Evolutionary conservation across 2,329 filamentous ascomycete species (phyloP), one percentile per base, ranked within the genome.

Genomic region (Exophiala lecanii-corni): DNA sequence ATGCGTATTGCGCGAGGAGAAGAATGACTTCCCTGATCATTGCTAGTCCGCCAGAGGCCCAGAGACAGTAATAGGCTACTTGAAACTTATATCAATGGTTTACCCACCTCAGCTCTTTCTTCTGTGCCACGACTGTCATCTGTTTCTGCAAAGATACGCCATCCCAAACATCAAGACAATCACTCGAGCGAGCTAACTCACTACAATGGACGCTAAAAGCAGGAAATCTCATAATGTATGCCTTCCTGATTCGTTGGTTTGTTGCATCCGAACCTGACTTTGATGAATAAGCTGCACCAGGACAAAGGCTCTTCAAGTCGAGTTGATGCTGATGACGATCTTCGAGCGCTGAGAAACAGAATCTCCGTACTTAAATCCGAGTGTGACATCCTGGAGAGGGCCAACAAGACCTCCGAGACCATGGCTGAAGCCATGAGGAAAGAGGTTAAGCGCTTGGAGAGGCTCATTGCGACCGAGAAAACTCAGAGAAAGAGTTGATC

Each of bases 391-490:
- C 16, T 35, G 18, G 33, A 35, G 33, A 35, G 18, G n/a, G 33
- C 33, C 33, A 35, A 35, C 16, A 17, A 18, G 18, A 35, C 33
- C 4, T 35, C 33, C 16, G 33, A 15, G 18, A 18, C 33, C 13
- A 17, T 35, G 6, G 33, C 33, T 19, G 33, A 35, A 9, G 18
- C 18, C 13, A 35, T 35, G 33, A 35, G 16, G 18, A 35, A 20
- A 20, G 33, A 35, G 19, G 33, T 35, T 17, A 35, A 35, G 33
- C 33, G 33, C 6, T 20, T 35, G 18, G 33, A 35, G 18, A 18
- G 23, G 13, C 30, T 17, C 7, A 33, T 33, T 9, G 10, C 30
- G 7, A 33, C 7, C 30, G 30, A 33, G 30, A 33, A 33, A 15
- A 33, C 6, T 12, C 23, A 26, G 7, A 26, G 23, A 6, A 6